These are phyloP conservation scores for Hysterium pulicare DNA, from an alignment of 2,329 filamentous ascomycete species.

Conservation along the genomic window DNA sequence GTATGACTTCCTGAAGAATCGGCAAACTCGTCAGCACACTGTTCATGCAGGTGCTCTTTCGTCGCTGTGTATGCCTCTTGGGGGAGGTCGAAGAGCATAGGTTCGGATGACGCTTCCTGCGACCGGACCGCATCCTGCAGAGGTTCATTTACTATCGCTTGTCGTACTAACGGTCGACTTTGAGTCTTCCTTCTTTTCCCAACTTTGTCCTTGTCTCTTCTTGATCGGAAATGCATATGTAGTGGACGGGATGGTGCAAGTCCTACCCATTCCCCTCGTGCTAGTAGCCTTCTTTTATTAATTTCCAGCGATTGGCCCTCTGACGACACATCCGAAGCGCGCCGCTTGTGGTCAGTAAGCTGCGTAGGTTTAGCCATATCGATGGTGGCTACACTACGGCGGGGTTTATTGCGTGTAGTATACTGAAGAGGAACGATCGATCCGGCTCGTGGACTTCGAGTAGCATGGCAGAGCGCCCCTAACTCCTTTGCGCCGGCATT, in stretches of 20 bases:
- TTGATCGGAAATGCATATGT: slow-evolving; percentile 23
- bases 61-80: slow-evolving; percentile 11
- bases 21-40: not conserved
- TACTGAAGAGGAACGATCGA: no score
- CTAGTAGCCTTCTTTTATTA: slow-evolving; percentile 27
- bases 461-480: no score
- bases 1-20: no score
- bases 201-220: slow-evolving; percentile 25
- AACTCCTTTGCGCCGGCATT: no score
- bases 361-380: no score
- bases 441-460: no score
- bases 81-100: slow-evolving; percentile 35
- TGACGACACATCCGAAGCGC: slow-evolving; percentile 5
- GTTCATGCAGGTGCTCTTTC: slow-evolving; percentile 4
- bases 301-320: slow-evolving; percentile 24
- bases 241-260: slow-evolving; percentile 26
- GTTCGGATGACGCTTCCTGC: slow-evolving; percentile 22
- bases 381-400: no score
- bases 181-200: slow-evolving; percentile 31
- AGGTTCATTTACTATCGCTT: slow-evolving; percentile 5
- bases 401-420: no score
- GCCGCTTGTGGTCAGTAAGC: not conserved
- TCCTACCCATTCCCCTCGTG: slow-evolving; percentile 34
- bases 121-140: slow-evolving; percentile 9
- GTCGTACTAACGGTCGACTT: not conserved